These are phyloP conservation scores for Chlamydomonas urium DNA, from an alignment of 139 green algal species.

Conservation along the genomic window DNA sequence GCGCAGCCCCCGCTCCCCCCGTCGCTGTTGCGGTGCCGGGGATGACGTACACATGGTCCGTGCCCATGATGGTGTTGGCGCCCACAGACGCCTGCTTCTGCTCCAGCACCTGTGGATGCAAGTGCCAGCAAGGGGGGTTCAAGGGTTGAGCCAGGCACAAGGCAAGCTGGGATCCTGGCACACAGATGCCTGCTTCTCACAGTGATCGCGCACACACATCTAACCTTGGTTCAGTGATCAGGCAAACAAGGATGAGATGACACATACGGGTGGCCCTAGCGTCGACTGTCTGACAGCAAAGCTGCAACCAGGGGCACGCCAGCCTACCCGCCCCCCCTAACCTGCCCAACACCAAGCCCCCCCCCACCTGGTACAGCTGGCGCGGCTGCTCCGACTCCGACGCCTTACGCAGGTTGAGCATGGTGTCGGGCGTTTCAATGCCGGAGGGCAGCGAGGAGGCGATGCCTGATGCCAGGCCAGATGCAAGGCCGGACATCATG, in stretches of 20 bases:
- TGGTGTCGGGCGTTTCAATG: slow-evolving; percentile 78
- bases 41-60: slow-evolving; percentile 88
- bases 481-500: slow-evolving; percentile 45
- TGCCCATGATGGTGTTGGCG: slow-evolving; percentile 64
- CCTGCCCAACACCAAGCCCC: too few species aligned
- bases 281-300: too few species aligned
- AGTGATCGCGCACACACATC: too few species aligned
- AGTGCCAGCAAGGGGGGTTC: slow-evolving; percentile 46
- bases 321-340: too few species aligned
- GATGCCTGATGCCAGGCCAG: slow-evolving; percentile 65
- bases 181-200: too few species aligned
- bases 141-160: slow-evolving; percentile 6
- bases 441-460: slow-evolving; percentile 65
- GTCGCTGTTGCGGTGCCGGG: slow-evolving; percentile 36
- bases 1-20: slow-evolving; percentile 16
- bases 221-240: too few species aligned
- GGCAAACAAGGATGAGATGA: too few species aligned
- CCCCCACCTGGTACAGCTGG: slow-evolving; percentile 65
- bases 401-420: slow-evolving; percentile 88
- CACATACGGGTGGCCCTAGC: too few species aligned
- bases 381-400: slow-evolving; percentile 30
- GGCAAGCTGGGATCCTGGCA: too few species aligned
- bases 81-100: slow-evolving; percentile 45
- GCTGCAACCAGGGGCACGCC: too few species aligned
- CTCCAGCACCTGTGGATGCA: too few species aligned